Conservation (phyloP, 257 asterid genomes). For the Nicotiana benthamiana region DNA sequence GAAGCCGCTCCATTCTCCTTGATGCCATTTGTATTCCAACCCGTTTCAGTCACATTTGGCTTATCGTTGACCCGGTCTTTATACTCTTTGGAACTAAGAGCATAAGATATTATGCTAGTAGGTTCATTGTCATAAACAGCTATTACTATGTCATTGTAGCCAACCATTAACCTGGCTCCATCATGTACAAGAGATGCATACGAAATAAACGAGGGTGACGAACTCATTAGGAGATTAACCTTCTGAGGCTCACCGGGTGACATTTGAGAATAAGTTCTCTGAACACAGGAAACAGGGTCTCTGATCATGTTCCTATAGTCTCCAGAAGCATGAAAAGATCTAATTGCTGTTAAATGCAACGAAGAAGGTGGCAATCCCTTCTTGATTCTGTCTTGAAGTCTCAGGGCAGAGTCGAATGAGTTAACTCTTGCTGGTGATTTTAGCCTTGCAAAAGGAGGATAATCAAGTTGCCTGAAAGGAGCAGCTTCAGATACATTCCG, state of each 20-base stretch:
- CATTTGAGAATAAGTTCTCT: conserved; percentile 49
- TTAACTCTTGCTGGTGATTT: conserved; percentile 56
- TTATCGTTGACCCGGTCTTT: conserved; percentile 44
- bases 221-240: conserved; percentile 23
- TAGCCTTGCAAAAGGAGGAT: conserved; percentile 31
- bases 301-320: conserved; percentile 74
- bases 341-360: conserved; percentile 40
- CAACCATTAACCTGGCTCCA: conserved; percentile 70
- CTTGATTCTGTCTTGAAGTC: conserved; percentile 55
- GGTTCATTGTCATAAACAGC: conserved; percentile 82
- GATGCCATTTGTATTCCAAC: conserved; percentile 22
- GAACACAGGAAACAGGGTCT: conserved; percentile 54
- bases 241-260: conserved; percentile 46
- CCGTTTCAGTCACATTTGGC: conserved; percentile 31
- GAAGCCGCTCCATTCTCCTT: conserved; percentile 36
- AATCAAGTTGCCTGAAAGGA: conserved; percentile 22
- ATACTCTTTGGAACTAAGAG: conserved; percentile 59
- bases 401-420: conserved; percentile 86
- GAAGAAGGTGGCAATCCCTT: conserved; percentile 71
- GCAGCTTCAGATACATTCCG: conserved; percentile 28
- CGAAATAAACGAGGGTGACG: conserved; percentile 46
- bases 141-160: conserved; percentile 40
- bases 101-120: conserved; percentile 74
- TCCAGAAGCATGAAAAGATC: conserved; percentile 90
- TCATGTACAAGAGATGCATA: conserved; percentile 50